A percentile compares a stretch with the other conserved stretches of the same genome.
Evolutionary conservation across 78 protist genomes (phyloP).

Genomic region (Dictyostelium purpureum): DNA sequence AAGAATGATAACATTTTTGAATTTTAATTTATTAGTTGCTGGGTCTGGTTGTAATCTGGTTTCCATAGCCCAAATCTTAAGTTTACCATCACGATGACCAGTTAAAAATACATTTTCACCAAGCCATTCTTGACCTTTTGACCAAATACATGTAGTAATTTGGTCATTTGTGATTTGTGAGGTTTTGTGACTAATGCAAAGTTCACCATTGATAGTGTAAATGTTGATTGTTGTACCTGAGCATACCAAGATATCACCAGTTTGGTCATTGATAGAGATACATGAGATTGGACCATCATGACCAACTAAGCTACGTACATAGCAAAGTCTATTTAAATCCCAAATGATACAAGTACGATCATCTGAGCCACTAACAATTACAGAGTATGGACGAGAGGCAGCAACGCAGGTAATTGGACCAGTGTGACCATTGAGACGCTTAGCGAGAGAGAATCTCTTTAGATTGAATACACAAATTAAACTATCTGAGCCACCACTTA

Average conservation of each 20-base stretch:
- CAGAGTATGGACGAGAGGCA: conserved; percentile 47
- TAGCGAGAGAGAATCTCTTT: conserved; percentile 48
- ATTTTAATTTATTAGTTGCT: background rate
- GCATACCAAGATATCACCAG: conserved; percentile 78
- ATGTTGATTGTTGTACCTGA: conserved; percentile 46
- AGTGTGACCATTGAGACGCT: conserved; percentile 71
- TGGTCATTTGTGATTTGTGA: conserved; percentile 60
- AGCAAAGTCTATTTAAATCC: conserved; percentile 87
- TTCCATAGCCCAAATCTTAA: conserved; percentile 75
- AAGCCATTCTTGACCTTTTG: conserved; percentile 73
- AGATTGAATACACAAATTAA: conserved; percentile 62
- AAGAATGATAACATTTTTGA: conserved; percentile 49
- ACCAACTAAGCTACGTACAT: conserved; percentile 31
- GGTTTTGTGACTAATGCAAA: conserved; percentile 10
- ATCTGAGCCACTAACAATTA: conserved; percentile 79
- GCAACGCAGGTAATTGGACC: conserved; percentile 78
- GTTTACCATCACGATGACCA: conserved; percentile 79
- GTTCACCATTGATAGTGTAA: conserved; percentile 66
- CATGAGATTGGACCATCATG: conserved; percentile 67
- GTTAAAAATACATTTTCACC: conserved; percentile 63
- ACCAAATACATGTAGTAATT: conserved; percentile 53
- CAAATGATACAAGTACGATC: conserved; percentile 86
- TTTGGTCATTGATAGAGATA: conserved; percentile 54
- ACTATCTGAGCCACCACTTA: conserved; percentile 80
- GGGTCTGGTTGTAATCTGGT: conserved; percentile 21